These are phyloP conservation scores for Cryomyces antarcticus DNA, from an alignment of 495 filamentous ascomycete species.

Conservation along the genomic window DNA sequence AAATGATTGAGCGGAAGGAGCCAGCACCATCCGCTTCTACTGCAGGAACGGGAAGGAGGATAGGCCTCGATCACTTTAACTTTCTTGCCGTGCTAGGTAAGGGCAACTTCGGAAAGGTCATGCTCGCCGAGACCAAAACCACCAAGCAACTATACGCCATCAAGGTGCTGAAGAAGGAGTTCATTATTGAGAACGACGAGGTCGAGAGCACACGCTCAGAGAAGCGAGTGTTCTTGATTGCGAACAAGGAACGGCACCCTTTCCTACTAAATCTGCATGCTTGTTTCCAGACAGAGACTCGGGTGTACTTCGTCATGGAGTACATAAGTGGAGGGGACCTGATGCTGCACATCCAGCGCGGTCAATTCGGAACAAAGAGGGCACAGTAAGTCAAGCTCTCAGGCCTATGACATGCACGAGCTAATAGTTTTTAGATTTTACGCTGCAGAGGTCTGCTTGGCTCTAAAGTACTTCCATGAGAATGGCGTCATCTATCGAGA, in stretches of 20 bases:
- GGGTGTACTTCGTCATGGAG: conserved; percentile 99
- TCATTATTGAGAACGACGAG: conserved; percentile 99
- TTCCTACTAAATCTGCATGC: conserved; percentile 92
- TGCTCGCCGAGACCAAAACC: conserved; percentile 93
- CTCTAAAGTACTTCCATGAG: conserved; percentile 98
- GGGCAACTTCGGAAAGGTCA: conserved; percentile 99
- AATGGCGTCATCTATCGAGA: conserved; percentile 99
- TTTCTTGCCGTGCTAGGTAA: conserved; percentile 97
- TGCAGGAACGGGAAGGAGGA: conserved; percentile 48
- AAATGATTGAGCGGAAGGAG: conserved; percentile 4
- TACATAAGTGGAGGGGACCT: conserved; percentile 98
- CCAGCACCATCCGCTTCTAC: conserved; percentile 17
- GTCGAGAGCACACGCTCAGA: conserved; percentile 98
- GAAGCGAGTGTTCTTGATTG: conserved; percentile 90
- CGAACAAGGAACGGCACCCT: conserved; percentile 93
- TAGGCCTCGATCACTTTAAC: conserved; percentile 96
- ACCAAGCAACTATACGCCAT: conserved; percentile 88
- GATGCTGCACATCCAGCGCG: conserved; percentile 96
- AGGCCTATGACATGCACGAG: not conserved
- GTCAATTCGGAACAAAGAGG: conserved; percentile 84
- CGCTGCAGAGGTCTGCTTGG: conserved; percentile 89
- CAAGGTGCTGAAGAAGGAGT: conserved; percentile 99
- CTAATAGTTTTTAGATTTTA: conserved; percentile 51
- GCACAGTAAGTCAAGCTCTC: conserved; percentile 52
- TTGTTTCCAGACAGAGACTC: conserved; percentile 97